Evolutionary conservation across 2,329 filamentous ascomycete species (phyloP), one percentile per base, ranked within the genome.

Genomic region (Colletotrichum theobromicola): DNA sequence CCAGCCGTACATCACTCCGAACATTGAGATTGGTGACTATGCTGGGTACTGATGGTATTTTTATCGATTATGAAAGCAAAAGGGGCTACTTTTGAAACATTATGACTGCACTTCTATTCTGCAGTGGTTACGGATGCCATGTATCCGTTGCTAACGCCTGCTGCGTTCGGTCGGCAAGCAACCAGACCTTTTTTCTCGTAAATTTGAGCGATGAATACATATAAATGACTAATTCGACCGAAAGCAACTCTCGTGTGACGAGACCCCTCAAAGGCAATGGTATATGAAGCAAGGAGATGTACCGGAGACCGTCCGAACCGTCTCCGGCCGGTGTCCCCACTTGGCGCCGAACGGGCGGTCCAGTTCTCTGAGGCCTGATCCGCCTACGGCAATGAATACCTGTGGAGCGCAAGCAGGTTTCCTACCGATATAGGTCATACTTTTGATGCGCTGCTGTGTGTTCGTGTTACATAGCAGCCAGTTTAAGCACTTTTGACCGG

Each of bases 11-110:
- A 74, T 83, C 2, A 66, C 77, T 34, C 83, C 83, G 5, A 78
- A 67, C n/a, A 82, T 80, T 4, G 82, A 84, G 73, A 70, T 84
- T 28, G 75, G 69, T 1, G 81, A 83, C 42, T 69, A 78, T n/a
- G 62, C 72, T 13, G 75, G 75, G 7, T 72, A 65, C 16, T 76
- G 46, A 32, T 35, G 6, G 10, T 16, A 60, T 2, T 30, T 21
- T n/a, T 2, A 9, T 28, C 7, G 28, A 30, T 26, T 24, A 10
- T 7, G 2, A 28, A 15, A 53, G 26, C 30, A 16, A 55, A 9
- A 24, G 3, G 26, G 57, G 15, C 18, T 57, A 2, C 15, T 1
- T 30, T 3, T 28, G 13, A 3, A 18, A 13, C 10, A 13, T 50
- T 4, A 50, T 21, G 42, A 50, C 3, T 50, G 3, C 21, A 50